Evolutionary conservation across 2,329 filamentous ascomycete species (phyloP).

Genomic region (Nothophaeocryptopus gaeumannii): DNA sequence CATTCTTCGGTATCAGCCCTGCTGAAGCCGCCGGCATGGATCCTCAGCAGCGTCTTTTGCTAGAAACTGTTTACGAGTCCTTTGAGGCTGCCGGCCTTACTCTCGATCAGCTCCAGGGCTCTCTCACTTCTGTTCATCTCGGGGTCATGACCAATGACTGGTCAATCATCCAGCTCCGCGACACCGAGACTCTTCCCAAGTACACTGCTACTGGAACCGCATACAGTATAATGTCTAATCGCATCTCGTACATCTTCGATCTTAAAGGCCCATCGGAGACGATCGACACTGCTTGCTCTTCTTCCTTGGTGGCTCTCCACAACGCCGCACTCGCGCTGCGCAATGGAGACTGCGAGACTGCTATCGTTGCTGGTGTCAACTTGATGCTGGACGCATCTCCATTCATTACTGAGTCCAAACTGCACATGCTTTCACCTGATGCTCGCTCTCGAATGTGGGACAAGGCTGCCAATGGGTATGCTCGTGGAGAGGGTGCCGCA

Average conservation of each 20-base stretch:
- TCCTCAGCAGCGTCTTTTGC: constrained; percentile 40
- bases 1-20: constrained; percentile 43
- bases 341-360: constrained; percentile 23
- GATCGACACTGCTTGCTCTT: constrained; percentile 49
- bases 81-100: constrained; percentile 19
- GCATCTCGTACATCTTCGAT: constrained; percentile 37
- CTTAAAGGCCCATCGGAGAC: constrained; percentile 40
- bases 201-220: constrained; percentile 32
- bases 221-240: constrained; percentile 41
- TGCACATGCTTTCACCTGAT: constrained; percentile 35
- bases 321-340: constrained; percentile 32
- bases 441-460: constrained; percentile 30
- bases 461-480: constrained; percentile 48
- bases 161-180: constrained; percentile 9
- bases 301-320: constrained; percentile 39
- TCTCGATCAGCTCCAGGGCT: constrained; percentile 11
- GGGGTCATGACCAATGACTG: constrained; percentile 24
- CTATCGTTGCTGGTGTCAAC: constrained; percentile 25
- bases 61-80: constrained; percentile 45
- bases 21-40: constrained; percentile 43
- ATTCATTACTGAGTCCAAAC: constrained; percentile 27
- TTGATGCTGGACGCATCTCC: constrained; percentile 25
- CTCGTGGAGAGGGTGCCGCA: constrained; percentile 52
- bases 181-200: constrained; percentile 11
- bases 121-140: constrained; percentile 20